A percentile compares a stretch with the other conserved stretches of the same genome.
Conservation (phyloP, 768 basidiomycete genomes). For the Pluteus cervinus region DNA sequence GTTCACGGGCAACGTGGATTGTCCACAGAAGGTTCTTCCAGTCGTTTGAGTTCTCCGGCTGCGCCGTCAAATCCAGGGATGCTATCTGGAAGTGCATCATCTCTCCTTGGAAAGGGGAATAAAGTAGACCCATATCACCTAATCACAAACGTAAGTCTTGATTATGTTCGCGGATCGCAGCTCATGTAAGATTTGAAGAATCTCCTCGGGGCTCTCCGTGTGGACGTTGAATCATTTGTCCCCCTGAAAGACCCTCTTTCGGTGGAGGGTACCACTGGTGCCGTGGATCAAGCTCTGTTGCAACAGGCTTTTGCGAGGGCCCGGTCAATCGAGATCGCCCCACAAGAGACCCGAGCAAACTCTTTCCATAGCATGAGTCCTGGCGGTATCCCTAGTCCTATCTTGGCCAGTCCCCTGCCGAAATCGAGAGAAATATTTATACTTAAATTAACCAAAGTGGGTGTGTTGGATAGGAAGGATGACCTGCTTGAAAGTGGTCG, state of each 20-base stretch:
- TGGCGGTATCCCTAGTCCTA: too few relatives aligned
- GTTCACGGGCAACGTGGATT: slow-evolving; percentile 51
- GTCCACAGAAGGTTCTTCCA: slow-evolving; percentile 32
- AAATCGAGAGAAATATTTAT: slow-evolving; percentile 30
- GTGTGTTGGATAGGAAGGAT: slow-evolving; percentile 76
- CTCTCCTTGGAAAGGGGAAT: slow-evolving; percentile 42
- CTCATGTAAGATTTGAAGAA: too few relatives aligned
- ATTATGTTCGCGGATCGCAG: not conserved
- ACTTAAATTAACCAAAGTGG: slow-evolving; percentile 76
- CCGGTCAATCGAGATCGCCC: slow-evolving; percentile 27
- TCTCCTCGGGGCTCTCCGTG: slow-evolving; percentile 60
- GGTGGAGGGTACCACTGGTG: slow-evolving; percentile 57
- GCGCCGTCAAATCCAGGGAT: slow-evolving; percentile 13
- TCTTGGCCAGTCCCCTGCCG: slow-evolving; percentile 26
- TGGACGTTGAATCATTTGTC: slow-evolving; percentile 54
- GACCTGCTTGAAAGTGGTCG: slow-evolving; percentile 73
- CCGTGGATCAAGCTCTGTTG: slow-evolving; percentile 64
- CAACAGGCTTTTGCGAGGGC: slow-evolving; percentile 60
- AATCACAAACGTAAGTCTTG: slow-evolving; percentile 62
- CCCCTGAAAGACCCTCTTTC: slow-evolving; percentile 60
- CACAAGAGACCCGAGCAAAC: too few relatives aligned
- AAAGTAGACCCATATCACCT: slow-evolving; percentile 92
- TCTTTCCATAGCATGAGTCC: too few relatives aligned
- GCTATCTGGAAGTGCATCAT: slow-evolving; percentile 12
- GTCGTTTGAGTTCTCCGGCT: slow-evolving; percentile 32